A percentile compares a stretch with the other conserved stretches of the same genome.
Evolutionary conservation across 1,139 yeast genomes (phyloP).

Genomic region (Kodamaea sp.): DNA sequence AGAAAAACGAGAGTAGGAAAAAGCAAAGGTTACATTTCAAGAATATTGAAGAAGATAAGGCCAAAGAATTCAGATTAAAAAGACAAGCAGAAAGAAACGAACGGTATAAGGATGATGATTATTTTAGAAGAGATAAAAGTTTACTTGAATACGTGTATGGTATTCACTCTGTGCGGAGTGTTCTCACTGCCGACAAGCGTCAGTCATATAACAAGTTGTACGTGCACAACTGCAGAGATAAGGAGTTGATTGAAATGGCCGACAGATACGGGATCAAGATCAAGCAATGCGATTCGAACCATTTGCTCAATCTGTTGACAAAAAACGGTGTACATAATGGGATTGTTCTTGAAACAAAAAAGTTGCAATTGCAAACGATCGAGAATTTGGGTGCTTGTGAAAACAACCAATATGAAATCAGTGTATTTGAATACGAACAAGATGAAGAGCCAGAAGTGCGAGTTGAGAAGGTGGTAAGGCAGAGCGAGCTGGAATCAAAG

Average conservation of each 20-base stretch:
- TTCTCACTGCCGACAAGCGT: conserved; percentile 56
- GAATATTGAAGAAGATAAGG: conserved; percentile 9
- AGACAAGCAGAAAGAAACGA: conserved; percentile 6
- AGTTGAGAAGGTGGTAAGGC: conserved; percentile 8
- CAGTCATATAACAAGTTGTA: conserved; percentile 49
- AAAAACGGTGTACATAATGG: conserved; percentile 82
- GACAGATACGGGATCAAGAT: conserved; percentile 40
- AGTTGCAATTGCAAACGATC: conserved; percentile 46
- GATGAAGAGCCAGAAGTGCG: conserved; percentile 14
- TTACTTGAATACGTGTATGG: conserved; percentile 72
- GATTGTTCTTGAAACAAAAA: conserved; percentile 65
- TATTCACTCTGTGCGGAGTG: conserved; percentile 70
- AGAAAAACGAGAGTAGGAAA: conserved; percentile 37
- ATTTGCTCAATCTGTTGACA: conserved; percentile 58
- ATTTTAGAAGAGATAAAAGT: conserved; percentile 31
- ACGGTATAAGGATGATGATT: neutral
- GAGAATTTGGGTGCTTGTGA: conserved; percentile 29
- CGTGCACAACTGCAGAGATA: conserved; percentile 40
- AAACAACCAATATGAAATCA: conserved; percentile 27
- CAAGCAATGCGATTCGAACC: conserved; percentile 44
- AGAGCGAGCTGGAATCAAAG: conserved; percentile 15
- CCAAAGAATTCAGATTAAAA: conserved; percentile 11
- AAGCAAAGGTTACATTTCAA: conserved; percentile 10
- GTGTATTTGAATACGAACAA: conserved; percentile 18
- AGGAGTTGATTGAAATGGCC: conserved; percentile 44